Evolutionary conservation across 345 rosid species (phyloP).

Genomic region (Psidium friedrichsthalianum): DNA sequence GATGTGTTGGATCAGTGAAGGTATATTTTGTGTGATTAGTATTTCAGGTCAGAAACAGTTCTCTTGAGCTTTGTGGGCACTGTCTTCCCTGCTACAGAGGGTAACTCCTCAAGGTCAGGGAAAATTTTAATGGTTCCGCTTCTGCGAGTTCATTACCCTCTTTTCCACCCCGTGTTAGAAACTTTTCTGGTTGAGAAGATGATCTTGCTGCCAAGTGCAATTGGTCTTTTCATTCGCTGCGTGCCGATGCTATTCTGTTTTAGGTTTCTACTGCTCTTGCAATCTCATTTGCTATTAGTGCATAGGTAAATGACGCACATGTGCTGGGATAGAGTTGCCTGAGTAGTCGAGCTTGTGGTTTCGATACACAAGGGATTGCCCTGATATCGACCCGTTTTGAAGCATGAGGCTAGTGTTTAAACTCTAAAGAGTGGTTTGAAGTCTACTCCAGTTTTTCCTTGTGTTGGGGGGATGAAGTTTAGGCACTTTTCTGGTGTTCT

Average conservation of each 20-base stretch:
- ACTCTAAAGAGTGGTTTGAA: too few species aligned
- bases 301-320: background rate
- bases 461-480: too few species aligned
- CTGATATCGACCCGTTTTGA: too few species aligned
- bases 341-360: too few species aligned
- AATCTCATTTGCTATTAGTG: background rate
- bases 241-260: background rate
- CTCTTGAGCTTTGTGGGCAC: background rate
- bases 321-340: too few species aligned
- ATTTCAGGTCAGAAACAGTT: background rate
- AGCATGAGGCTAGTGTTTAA: too few species aligned
- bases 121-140: background rate
- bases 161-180: background rate
- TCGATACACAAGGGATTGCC: too few species aligned
- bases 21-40: background rate
- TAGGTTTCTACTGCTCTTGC: background rate
- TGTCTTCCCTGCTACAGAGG: background rate
- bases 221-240: background rate
- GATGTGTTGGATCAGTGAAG: background rate
- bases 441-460: too few species aligned
- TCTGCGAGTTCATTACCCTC: background rate
- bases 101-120: background rate
- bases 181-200: background rate
- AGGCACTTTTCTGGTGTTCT: too few species aligned
- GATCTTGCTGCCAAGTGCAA: background rate